These are phyloP conservation scores for Heritiera littoralis DNA, from an alignment of 345 rosid genomes.

Conservation along the genomic window DNA sequence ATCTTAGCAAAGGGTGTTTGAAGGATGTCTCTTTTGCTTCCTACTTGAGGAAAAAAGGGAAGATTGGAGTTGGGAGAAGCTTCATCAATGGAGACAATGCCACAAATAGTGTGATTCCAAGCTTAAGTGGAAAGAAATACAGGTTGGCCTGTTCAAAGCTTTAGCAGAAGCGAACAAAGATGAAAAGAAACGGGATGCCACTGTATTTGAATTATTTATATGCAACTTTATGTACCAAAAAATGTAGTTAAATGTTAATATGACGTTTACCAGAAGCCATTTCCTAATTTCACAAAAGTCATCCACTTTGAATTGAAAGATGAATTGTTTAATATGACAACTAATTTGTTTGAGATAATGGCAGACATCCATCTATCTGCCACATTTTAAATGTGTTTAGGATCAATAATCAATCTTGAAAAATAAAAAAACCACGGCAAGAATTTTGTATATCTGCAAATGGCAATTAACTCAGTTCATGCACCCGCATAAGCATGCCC, in stretches of 20 bases:
- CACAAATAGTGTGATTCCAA: conserved; percentile 38
- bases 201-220: neutral
- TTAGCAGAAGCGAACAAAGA: conserved; percentile 24
- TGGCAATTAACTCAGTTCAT: neutral
- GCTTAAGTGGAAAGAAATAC: conserved; percentile 46
- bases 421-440: neutral
- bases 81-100: conserved; percentile 27
- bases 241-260: neutral
- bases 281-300: conserved; percentile 5
- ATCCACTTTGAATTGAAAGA: neutral
- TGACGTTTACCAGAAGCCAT: neutral
- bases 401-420: too few species aligned
- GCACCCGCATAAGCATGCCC: too few species aligned
- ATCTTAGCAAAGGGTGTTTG: conserved; percentile 17
- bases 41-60: conserved; percentile 28
- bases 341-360: conserved; percentile 1
- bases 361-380: neutral
- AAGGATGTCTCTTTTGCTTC: conserved; percentile 32
- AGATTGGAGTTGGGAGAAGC: conserved; percentile 27
- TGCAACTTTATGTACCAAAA: neutral
- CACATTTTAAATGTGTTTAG: neutral
- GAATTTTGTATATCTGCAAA: neutral
- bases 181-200: conserved; percentile 18
- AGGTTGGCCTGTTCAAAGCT: conserved; percentile 35
- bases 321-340: conserved; percentile 1